These are phyloP conservation scores for Phlebiopsis flavidoalba DNA, from an alignment of 768 basidiomycete genomes.

Conservation along the genomic window DNA sequence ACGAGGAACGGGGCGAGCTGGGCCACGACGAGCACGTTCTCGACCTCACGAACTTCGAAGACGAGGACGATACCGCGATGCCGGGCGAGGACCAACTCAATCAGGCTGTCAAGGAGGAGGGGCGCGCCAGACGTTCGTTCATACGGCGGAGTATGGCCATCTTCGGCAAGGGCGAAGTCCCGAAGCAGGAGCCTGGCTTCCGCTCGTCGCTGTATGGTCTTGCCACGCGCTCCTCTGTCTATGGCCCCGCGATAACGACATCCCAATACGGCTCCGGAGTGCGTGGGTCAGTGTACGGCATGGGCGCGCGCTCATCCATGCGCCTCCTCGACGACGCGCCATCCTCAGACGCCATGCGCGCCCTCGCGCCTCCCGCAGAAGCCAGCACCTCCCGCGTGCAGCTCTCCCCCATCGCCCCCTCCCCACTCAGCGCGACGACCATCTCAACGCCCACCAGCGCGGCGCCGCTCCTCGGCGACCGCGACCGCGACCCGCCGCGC, in stretches of 20 bases:
- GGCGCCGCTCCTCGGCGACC: slow-evolving; percentile 1
- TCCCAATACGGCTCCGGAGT: neutral
- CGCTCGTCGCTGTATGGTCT: neutral
- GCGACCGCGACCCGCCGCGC: neutral
- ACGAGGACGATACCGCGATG: slow-evolving; percentile 55
- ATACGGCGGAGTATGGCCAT: slow-evolving; percentile 11
- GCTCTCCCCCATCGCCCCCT: neutral
- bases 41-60: slow-evolving; percentile 75
- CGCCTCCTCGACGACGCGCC: slow-evolving; percentile 1
- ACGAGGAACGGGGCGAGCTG: slow-evolving; percentile 31
- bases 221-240: neutral
- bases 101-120: slow-evolving; percentile 50
- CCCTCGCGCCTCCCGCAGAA: neutral
- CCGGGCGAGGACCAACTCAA: slow-evolving; percentile 56
- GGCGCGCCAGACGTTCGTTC: slow-evolving; percentile 28
- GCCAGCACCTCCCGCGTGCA: neutral
- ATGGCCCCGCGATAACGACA: neutral
- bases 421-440: slow-evolving; percentile 2
- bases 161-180: neutral
- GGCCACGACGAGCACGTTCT: slow-evolving; percentile 47
- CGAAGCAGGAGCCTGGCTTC: neutral
- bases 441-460: slow-evolving; percentile 10
- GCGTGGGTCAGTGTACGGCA: neutral
- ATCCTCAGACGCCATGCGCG: neutral
- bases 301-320: neutral